Evolutionary conservation across 306 rosid species (phyloP).

Genomic region (Canavalia gladiata): DNA sequence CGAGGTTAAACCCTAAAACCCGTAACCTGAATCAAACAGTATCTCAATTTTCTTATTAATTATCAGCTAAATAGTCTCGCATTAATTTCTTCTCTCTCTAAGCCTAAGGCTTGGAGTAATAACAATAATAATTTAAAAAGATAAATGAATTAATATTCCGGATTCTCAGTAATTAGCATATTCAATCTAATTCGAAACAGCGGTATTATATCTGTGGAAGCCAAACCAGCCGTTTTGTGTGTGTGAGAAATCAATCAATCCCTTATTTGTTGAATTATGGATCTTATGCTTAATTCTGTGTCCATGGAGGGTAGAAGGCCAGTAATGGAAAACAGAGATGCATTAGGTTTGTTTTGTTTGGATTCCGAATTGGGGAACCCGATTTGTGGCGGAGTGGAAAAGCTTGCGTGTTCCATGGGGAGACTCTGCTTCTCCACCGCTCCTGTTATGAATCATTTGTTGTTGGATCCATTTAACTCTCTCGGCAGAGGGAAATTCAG

Average conservation of each 20-base stretch:
- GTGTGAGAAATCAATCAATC: too few species aligned
- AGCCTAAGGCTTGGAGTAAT: neutral
- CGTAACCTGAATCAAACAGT: neutral
- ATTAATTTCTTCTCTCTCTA: neutral
- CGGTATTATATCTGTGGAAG: too few species aligned
- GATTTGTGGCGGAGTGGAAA: neutral
- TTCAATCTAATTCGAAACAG: neutral
- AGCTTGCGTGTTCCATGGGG: neutral
- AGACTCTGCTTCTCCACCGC: neutral
- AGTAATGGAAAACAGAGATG: neutral
- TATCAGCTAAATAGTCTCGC: neutral
- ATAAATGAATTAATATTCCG: too few species aligned
- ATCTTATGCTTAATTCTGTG: too few species aligned
- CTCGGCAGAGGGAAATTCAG: too few species aligned
- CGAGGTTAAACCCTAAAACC: neutral
- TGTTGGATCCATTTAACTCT: too few species aligned
- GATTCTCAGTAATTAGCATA: too few species aligned
- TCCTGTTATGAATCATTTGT: too few species aligned
- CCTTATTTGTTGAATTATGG: too few species aligned
- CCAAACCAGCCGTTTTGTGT: too few species aligned
- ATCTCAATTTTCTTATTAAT: neutral
- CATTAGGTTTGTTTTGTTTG: too few species aligned
- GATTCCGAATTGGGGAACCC: neutral
- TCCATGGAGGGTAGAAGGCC: neutral
- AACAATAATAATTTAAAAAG: too few species aligned